These are phyloP conservation scores for Russula sp. DNA, from an alignment of 768 basidiomycete genomes.

Conservation along the genomic window DNA sequence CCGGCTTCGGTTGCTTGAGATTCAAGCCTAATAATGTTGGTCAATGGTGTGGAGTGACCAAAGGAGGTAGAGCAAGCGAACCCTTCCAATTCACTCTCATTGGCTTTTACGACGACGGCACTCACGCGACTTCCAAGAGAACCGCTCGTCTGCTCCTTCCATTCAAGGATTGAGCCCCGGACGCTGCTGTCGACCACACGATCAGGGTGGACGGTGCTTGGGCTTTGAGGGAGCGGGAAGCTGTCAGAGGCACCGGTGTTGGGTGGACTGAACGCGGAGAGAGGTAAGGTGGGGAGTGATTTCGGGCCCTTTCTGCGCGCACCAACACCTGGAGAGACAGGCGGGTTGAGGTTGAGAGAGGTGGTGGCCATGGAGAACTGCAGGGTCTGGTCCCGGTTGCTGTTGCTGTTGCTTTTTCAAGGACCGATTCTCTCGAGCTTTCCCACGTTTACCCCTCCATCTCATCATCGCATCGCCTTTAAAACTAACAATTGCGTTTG, in stretches of 20 bases:
- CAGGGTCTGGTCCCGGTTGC: background rate
- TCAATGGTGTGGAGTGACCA: background rate
- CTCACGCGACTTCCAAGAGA: conserved; percentile 38
- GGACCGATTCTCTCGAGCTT: too few relatives aligned
- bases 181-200: conserved; percentile 65
- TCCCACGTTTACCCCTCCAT: too few relatives aligned
- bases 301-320: conserved; percentile 56
- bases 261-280: conserved; percentile 69
- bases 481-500: too few relatives aligned
- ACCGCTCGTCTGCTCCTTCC: conserved; percentile 46
- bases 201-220: conserved; percentile 56
- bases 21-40: conserved; percentile 14
- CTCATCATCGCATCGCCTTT: too few relatives aligned
- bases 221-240: conserved; percentile 63
- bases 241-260: conserved; percentile 57
- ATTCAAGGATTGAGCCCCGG: conserved; percentile 38
- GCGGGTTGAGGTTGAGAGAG: conserved; percentile 21
- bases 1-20: conserved; percentile 15
- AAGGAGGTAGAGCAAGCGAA: conserved; percentile 28
- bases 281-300: conserved; percentile 61
- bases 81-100: conserved; percentile 32
- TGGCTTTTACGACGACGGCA: conserved; percentile 41
- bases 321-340: conserved; percentile 37
- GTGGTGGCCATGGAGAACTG: conserved; percentile 1
- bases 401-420: too few relatives aligned